Evolutionary conservation across 352 stramenopile species (phyloP), one percentile per base, ranked within the genome.

Genomic region (Pythium biforme): DNA sequence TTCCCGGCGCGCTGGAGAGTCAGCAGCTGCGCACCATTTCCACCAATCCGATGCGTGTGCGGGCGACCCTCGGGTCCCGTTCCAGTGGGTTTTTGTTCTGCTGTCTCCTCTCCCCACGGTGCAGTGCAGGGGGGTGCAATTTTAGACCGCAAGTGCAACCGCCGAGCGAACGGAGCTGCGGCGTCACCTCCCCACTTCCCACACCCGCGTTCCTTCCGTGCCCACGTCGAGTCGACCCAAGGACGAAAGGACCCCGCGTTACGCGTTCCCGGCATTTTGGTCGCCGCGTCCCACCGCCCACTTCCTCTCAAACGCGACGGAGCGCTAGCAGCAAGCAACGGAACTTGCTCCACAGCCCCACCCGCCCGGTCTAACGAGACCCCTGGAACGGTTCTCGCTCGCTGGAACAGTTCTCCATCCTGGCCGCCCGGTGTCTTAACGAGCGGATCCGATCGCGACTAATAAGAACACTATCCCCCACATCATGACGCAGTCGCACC

Each of bases 131-230:
- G 8, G 10, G 31, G 31, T 14, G 10, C 54, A 60, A 60, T 46
- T 40, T 60, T 60, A 51, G 43, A 23, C 54, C 54, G 39, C 54
- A 52, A 48, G 54, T 60, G 54, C 54, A 60, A 60, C 54, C 54
- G 54, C 54, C 40, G 25, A 11, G 46, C 14, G 47, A 26, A 15
- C 37, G 11, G 17, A 43, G n/a, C 37, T 14, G 37, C 47, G 12
- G 22, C 47, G 47, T 55, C 49, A 43, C 49, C 29, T 41, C 49
- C n/a, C 29, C 29, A 55, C 49, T 41, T 47, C 26, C 50, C 17
- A 51, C 45, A 29, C 45, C 45, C 45, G 14, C 23, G 15, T 33
- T 43, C 37, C 37, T 50, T 29, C 47, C 6, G 23, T 33, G n/a
- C 45, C 45, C 9, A 5, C 19, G 45, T 27, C 10, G 43, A 53